Base-by-base conservation (phyloP, 1,284 basidiomycete genomes). In the Erythrobasidium hasegawianum region DNA sequence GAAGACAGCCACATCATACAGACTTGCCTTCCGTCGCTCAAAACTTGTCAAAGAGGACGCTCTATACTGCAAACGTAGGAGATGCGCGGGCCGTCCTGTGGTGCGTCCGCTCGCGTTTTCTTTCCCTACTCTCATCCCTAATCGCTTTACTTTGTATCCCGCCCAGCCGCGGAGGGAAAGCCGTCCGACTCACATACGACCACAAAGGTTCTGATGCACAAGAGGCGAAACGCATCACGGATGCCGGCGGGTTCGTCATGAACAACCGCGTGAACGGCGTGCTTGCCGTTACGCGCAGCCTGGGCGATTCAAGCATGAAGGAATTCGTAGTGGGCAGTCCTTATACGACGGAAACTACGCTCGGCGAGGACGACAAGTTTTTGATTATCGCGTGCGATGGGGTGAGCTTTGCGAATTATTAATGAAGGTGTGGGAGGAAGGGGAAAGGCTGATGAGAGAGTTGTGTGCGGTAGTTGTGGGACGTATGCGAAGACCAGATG, bases 271-370 rank as follows among this genome's bases (percentile, higher is more conserved):
- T 99, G 26, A 74, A 65, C 45, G 80, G 91, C 43, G 94, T 98
- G 10, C 81, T 99, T 62, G 94, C 93, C 9, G 96, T 99, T 18
- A 99, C 96, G 16, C 83, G 96, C 57, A 95, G 92, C 71, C 81
- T 99, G 49, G 96, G 96, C 53, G 96, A 99, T 76, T 89, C 91
- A 0, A 90, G 92, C 7, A 98, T 99, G 95, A 99, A 99, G 79
- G 95, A 98, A 75, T 99, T 96, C 76, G 95, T 99, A 8, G 95
- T 98, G 49, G 96, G 96, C 0, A 85, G 90, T 40, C 96, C 96
- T 10, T 99, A 97, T 78, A 99, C 96, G 14, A 98, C 96, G 16
- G 93, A 97, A 78, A 97, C 95, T 5, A 86, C 87, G 69, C 80
- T 99, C 18, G 87, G 86, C 61, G 86, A 89, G 11, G 87, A 91